Evolutionary conservation across 306 rosid species (phyloP), one percentile per base, ranked within the genome.

Genomic region (Vigna nakashimae): DNA sequence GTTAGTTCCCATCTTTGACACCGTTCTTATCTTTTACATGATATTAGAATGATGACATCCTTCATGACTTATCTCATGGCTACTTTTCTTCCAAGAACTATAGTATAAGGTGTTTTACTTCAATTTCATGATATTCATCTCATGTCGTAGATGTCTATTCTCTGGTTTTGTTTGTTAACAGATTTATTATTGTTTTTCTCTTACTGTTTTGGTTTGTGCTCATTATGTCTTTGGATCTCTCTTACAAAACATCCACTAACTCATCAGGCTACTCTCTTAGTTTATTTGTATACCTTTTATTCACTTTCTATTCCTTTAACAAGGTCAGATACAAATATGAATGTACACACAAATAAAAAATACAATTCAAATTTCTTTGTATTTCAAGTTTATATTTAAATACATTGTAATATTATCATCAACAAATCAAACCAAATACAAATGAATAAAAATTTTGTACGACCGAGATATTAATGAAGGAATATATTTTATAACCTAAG

Each of bases 341-440:
- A 17, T 53, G 59, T 9, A 53, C 18, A 53, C 30, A 53, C 28
- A 2, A 8, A 28, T 18, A 4, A 51, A 53, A 53, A 53, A 20
- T 53, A 18, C 30, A 8, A 53, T 8, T 18, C 14, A 53, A 13
- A 53, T n/a, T 52, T 52, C 3, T 51, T 51, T 53, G 28, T 18
- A 5, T 18, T 55, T 8, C 60, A n/a, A 52, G 58, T 55, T 6
- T 55, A 9, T 20, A 30, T 20, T 20, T 20, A 8, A 55, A 55
- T 6, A 84, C 65, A 75, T 56, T 71, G 42, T n/a, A 71, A 15
- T 24, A 65, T 30, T 42, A 42, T 42, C 65, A 76, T 50, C n/a
- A 6, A 71, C 20, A 28, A 65, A 65, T 26, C 60, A 78, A 48
- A 68, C 15, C 42, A 65, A 66, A 64, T 38, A 43, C 65, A 71